Base-by-base conservation (phyloP, 2,329 filamentous ascomycete species). In the Botryotinia narcissicola region DNA sequence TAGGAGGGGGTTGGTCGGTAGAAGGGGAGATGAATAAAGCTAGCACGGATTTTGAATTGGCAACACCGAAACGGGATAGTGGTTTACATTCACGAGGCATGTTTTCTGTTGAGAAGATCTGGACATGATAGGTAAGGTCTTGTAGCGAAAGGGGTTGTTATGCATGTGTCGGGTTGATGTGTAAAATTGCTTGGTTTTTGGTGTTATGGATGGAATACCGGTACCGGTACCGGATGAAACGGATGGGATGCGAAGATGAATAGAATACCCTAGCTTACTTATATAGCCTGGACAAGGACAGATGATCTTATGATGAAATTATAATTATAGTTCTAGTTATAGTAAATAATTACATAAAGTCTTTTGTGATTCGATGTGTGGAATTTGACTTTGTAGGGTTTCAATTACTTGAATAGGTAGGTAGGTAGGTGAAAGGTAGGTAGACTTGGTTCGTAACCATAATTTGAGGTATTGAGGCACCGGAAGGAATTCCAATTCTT, bases 1-100 rank as follows among this genome's bases (percentile, higher is more conserved):
- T 82, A 40, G 78, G 77, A 14, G 78, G 78, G 7, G 78, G 78
- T 32, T 84, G 83, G 83, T 82, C 83, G 70, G 79, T 83, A 14
- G 81, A 84, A 40, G 71, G 78, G 0, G 82, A 83, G 74, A 75
- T 83, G 25, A 78, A 80, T 64, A 81, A 81, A 71, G 79, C 75
- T 16, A 64, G 73, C n/a, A 25, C 67, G 20, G 64, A 29, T n/a
- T 48, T 61, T 69, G 57, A 61, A 8, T 67, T 25, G 40, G 9
- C 37, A 18, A 51, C 60, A 20, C 29, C 42, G 7, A 66, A 57
- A n/a, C 29, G 40, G 35, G 59, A 76, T 48, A 73, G 71, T 42
- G 75, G 71, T 64, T 73, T 73, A 5, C 71, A 69, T 44, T 76
- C 70, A 71, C 74, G 77, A 59, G 78, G 73, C 25, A 48, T 79